Conservation (phyloP, 306 rosid species). For the Cucurbita ficifolia region DNA sequence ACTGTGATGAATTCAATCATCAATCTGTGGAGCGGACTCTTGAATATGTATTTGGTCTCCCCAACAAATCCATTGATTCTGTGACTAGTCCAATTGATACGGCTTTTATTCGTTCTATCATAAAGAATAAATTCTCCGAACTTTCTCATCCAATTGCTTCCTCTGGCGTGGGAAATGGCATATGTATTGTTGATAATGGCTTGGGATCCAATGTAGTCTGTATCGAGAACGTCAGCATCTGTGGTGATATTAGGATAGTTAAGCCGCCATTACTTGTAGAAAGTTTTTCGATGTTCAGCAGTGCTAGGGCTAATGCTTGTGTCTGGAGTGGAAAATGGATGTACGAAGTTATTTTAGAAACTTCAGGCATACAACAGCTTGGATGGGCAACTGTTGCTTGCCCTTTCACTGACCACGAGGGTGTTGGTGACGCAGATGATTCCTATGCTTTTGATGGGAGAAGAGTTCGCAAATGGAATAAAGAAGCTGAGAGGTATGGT, state of each 20-base stretch:
- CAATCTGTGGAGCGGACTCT: slow-evolving; percentile 82
- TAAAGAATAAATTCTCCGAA: slow-evolving; percentile 40
- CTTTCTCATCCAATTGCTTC: slow-evolving; percentile 14
- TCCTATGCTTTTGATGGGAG: slow-evolving; percentile 97
- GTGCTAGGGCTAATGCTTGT: slow-evolving; percentile 70
- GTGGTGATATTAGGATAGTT: slow-evolving; percentile 58
- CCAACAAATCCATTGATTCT: slow-evolving; percentile 46
- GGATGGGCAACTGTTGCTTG: slow-evolving; percentile 96
- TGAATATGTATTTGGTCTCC: slow-evolving; percentile 77
- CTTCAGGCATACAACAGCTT: slow-evolving; percentile 91
- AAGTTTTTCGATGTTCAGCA: slow-evolving; percentile 85
- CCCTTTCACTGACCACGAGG: slow-evolving; percentile 79
- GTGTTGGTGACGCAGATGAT: slow-evolving; percentile 91
- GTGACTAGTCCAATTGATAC: slow-evolving; percentile 40
- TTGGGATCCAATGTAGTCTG: slow-evolving; percentile 27
- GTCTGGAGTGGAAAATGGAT: slow-evolving; percentile 98
- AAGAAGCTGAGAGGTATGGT: slow-evolving; percentile 68
- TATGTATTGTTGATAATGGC: slow-evolving; percentile 25
- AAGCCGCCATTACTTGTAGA: slow-evolving; percentile 58
- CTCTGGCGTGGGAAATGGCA: slow-evolving; percentile 29
- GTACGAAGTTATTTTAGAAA: slow-evolving; percentile 85
- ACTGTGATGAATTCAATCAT: slow-evolving; percentile 60
- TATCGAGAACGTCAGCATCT: slow-evolving; percentile 53
- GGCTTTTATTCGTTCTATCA: slow-evolving; percentile 28
- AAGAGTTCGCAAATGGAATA: slow-evolving; percentile 88